Evolutionary conservation across 2,329 filamentous ascomycete genomes (phyloP).

Genomic region (Tolypocladium cylindrosporum): DNA sequence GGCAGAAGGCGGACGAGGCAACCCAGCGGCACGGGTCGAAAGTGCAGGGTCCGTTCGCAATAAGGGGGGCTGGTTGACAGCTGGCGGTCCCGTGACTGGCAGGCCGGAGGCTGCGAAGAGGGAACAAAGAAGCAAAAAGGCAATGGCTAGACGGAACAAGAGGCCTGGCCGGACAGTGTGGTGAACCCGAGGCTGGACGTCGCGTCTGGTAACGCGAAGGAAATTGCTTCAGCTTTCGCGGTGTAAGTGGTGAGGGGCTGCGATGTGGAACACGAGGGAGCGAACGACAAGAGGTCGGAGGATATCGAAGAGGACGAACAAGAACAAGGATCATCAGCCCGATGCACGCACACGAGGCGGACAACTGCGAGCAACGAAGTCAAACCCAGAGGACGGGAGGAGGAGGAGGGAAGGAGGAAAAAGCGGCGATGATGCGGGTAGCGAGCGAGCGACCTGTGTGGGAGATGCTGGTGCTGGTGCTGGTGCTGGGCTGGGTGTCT

Average conservation of each 20-base stretch:
- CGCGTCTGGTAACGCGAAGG: not conserved
- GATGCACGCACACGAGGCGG: not conserved
- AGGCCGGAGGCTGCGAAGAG: not conserved
- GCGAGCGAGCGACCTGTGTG: not conserved
- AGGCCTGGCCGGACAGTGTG: not conserved
- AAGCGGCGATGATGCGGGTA: not conserved
- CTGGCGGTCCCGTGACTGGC: not conserved
- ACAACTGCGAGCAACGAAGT: not conserved
- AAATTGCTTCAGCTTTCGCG: not conserved
- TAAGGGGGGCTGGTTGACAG: not conserved
- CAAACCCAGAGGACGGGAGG: not conserved
- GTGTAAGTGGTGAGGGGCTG: constrained; percentile 4
- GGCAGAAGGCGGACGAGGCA: not conserved
- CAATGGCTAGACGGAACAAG: not conserved
- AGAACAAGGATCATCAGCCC: not conserved
- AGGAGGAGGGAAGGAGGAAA: not conserved
- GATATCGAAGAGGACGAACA: not conserved
- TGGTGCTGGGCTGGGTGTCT: not conserved
- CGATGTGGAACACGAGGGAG: not conserved
- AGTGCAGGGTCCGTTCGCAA: not conserved
- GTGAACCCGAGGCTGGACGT: not conserved
- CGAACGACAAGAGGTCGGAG: not conserved
- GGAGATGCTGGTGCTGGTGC: not conserved
- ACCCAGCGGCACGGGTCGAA: not conserved
- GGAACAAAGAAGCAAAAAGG: not conserved